phyloP scores from a whole-genome alignment of 371 early-diverging fungal genomes.

The Rhizopus microsporus region DNA sequence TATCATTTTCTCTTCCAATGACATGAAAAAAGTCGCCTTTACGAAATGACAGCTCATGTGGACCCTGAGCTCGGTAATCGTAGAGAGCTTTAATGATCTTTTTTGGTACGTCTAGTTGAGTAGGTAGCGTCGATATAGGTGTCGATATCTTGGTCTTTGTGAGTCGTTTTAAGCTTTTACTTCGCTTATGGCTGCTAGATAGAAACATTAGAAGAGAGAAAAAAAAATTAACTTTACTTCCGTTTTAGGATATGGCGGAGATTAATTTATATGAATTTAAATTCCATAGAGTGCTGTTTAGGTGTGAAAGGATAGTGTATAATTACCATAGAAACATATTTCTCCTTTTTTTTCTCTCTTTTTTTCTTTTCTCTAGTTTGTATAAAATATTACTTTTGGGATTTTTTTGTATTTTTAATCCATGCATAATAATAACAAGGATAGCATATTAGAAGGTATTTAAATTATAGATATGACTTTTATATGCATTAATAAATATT shows the following conservation, averaged over 20 bases:
- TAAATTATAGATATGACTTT: too few species aligned
- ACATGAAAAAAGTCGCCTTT: slow-evolving; percentile 93
- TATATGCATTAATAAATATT: background rate
- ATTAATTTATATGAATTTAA: too few species aligned
- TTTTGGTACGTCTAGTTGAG: slow-evolving; percentile 56
- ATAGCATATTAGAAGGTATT: too few species aligned
- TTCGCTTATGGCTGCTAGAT: slow-evolving; percentile 41
- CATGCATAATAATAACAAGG: slow-evolving; percentile 12
- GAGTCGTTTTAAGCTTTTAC: slow-evolving; percentile 36
- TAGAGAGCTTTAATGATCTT: slow-evolving; percentile 84
- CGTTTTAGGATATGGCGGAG: background rate
- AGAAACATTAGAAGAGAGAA: slow-evolving; percentile 22
- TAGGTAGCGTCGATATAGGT: slow-evolving; percentile 31
- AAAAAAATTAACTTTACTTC: slow-evolving; percentile 3
- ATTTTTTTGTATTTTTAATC: background rate
- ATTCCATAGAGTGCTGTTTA: background rate
- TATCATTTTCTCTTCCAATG: slow-evolving; percentile 74
- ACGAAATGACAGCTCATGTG: slow-evolving; percentile 76
- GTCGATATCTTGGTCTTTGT: slow-evolving; percentile 50
- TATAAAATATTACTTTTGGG: background rate
- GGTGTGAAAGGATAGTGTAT: background rate
- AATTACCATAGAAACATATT: background rate
- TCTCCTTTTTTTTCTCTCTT: slow-evolving; percentile 4
- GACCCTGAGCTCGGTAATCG: slow-evolving; percentile 67
- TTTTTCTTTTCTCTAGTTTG: slow-evolving; percentile 1